phyloP scores from a whole-genome alignment of 768 basidiomycete genomes.

The Amanita brunnescens region DNA sequence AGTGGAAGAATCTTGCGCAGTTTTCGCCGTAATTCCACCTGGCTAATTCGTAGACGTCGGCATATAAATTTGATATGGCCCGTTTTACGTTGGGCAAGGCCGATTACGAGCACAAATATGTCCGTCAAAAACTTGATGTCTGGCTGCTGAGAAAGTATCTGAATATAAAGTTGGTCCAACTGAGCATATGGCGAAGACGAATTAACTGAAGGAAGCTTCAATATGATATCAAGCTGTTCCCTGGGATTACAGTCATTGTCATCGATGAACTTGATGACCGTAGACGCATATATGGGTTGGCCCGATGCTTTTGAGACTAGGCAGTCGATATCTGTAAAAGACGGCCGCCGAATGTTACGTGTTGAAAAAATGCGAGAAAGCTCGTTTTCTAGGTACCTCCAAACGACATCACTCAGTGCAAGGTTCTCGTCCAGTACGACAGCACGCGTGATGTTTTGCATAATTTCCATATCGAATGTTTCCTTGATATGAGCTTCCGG shows the following conservation, averaged over 20 bases:
- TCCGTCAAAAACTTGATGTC: not conserved
- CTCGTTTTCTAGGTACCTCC: not conserved
- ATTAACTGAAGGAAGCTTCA: not conserved
- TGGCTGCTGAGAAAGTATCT: no score
- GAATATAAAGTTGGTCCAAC: constrained; percentile 12
- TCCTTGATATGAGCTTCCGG: not conserved
- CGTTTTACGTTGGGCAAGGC: not conserved
- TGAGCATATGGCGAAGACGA: constrained; percentile 1
- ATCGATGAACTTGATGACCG: constrained; percentile 18
- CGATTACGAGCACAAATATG: not conserved
- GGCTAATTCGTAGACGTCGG: not conserved
- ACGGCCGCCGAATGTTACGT: not conserved
- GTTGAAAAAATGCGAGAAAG: not conserved
- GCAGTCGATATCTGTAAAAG: not conserved
- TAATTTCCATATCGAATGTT: not conserved
- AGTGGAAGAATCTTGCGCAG: not conserved
- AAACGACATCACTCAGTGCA: not conserved
- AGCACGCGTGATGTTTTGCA: not conserved
- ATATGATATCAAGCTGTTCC: no score
- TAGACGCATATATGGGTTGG: constrained; percentile 19
- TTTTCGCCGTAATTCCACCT: not conserved
- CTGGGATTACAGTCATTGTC: constrained; percentile 6
- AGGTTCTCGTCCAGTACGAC: not conserved
- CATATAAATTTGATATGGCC: not conserved
- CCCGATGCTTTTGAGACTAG: constrained; percentile 14